These are phyloP conservation scores for Chenopodium berlandieri DNA, from an alignment of 148 eudicot genomes.

Conservation along the genomic window DNA sequence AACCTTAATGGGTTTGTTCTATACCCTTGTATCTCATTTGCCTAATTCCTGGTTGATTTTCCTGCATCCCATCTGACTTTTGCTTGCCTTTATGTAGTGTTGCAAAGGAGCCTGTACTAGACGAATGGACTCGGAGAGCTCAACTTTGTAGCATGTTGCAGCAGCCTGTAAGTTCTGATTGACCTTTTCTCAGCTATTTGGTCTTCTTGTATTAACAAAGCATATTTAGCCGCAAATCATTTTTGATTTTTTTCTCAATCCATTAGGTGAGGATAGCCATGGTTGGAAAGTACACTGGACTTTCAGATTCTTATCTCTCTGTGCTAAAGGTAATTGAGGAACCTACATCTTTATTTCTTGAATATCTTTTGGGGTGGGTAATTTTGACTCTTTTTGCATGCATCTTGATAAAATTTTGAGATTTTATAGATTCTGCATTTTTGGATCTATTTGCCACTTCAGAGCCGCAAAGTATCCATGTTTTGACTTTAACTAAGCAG, in stretches of 20 bases:
- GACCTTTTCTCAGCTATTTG: not conserved
- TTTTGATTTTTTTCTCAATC: conserved; percentile 2
- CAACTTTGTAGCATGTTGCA: conserved; percentile 56
- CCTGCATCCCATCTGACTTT: conserved; percentile 1
- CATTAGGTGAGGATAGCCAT: conserved; percentile 89
- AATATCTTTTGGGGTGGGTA: not conserved
- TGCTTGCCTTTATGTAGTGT: conserved; percentile 35
- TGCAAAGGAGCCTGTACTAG: conserved; percentile 59
- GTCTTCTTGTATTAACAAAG: not conserved
- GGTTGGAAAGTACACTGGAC: conserved; percentile 99
- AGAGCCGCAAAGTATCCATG: not conserved
- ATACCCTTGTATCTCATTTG: conserved; percentile 6
- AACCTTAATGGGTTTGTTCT: conserved; percentile 63
- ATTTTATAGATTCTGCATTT: not conserved
- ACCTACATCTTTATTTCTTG: not conserved
- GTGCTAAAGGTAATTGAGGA: conserved; percentile 65
- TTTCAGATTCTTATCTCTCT: conserved; percentile 92
- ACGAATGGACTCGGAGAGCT: conserved; percentile 81
- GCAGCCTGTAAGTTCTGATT: conserved; percentile 54
- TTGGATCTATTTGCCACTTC: not conserved
- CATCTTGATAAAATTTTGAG: not conserved
- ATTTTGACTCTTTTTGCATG: not conserved
- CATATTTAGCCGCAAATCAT: not conserved
- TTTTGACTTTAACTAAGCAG: not conserved
- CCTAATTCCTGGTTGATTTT: not conserved